phyloP scores from a whole-genome alignment of 1,284 basidiomycete species.

The Lentinus polychrous region DNA sequence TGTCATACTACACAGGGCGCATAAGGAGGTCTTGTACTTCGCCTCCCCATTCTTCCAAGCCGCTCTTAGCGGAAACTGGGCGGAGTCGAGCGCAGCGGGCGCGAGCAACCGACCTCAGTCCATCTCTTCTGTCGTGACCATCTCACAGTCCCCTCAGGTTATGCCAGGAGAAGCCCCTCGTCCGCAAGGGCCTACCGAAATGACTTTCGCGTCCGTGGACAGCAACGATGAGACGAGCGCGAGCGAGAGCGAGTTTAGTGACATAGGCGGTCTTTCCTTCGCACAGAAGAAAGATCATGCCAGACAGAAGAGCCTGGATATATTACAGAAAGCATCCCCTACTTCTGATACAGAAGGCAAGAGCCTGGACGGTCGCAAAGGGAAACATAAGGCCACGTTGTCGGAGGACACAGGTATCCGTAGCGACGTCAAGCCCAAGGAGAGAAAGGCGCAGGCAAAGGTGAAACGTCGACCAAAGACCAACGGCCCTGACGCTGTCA shows the following conservation, averaged over 20 bases:
- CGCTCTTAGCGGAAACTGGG: conserved; percentile 74
- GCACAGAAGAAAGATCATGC: conserved; percentile 22
- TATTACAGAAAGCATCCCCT: conserved; percentile 22
- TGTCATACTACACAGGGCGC: conserved; percentile 46
- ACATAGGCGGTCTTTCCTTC: conserved; percentile 15
- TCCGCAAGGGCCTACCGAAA: conserved; percentile 38
- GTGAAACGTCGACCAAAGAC: conserved; percentile 17
- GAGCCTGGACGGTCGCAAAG: conserved; percentile 12
- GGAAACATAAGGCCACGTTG: conserved; percentile 3
- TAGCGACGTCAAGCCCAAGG: conserved; percentile 1
- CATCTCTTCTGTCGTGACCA: conserved; percentile 75
- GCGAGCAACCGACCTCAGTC: conserved; percentile 51
- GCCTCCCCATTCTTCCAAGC: conserved; percentile 84
- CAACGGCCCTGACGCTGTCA: conserved; percentile 64
- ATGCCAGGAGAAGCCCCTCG: conserved; percentile 36
- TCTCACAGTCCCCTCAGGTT: conserved; percentile 60
- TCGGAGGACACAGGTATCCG: neutral
- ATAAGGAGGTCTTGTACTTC: conserved; percentile 80
- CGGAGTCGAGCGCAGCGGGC: conserved; percentile 57
- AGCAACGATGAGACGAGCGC: conserved; percentile 26
- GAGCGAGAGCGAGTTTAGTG: conserved; percentile 31
- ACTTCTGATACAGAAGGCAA: conserved; percentile 11
- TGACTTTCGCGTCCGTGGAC: conserved; percentile 50
- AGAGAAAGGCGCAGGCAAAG: conserved; percentile 8
- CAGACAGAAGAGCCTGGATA: conserved; percentile 26